Percentiles rank a stretch among this genome's conserved stretches.
phyloP scores from a whole-genome alignment of 2,329 filamentous ascomycete genomes.

The Aspergillus sp. region DNA sequence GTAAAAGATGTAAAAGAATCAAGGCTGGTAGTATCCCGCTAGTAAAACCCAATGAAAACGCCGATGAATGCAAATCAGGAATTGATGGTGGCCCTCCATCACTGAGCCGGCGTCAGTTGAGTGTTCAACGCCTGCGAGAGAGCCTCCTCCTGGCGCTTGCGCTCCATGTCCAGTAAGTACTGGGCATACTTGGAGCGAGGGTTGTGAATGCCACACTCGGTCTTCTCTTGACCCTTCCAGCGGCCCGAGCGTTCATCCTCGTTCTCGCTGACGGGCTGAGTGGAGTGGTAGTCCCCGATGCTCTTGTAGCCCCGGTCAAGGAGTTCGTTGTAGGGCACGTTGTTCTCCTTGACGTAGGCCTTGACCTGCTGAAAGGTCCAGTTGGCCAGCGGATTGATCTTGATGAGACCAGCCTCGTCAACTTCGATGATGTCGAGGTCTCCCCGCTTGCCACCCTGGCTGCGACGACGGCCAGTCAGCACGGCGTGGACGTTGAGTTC shows the following conservation, averaged over 20 bases:
- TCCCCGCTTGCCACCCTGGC: constrained; percentile 89
- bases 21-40: constrained; percentile 18
- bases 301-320: constrained; percentile 97
- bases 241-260: constrained; percentile 95
- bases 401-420: constrained; percentile 86
- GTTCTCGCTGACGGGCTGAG: constrained; percentile 79
- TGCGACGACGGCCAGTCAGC: constrained; percentile 84
- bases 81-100: constrained; percentile 4
- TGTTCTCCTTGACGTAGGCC: constrained; percentile 77
- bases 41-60: constrained; percentile 16
- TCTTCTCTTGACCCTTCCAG: constrained; percentile 96
- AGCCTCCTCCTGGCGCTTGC: constrained; percentile 61
- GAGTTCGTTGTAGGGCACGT: constrained; percentile 90
- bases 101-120: constrained; percentile 28
- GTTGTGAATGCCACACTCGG: constrained; percentile 98
- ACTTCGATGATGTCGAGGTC: constrained; percentile 89
- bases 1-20: constrained; percentile 5
- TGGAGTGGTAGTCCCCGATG: constrained; percentile 97
- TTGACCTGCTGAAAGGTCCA: constrained; percentile 92
- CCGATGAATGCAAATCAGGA: constrained; percentile 13
- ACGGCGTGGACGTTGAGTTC: constrained; percentile 86
- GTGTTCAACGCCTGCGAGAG: constrained; percentile 44
- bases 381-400: constrained; percentile 95
- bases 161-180: constrained; percentile 72
- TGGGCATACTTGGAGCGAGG: constrained; percentile 90